A percentile compares a stretch with the other conserved stretches of the same genome.
These are phyloP conservation scores for Colletotrichum incanum DNA, from an alignment of 2,329 filamentous ascomycete genomes.

Conservation along the genomic window DNA sequence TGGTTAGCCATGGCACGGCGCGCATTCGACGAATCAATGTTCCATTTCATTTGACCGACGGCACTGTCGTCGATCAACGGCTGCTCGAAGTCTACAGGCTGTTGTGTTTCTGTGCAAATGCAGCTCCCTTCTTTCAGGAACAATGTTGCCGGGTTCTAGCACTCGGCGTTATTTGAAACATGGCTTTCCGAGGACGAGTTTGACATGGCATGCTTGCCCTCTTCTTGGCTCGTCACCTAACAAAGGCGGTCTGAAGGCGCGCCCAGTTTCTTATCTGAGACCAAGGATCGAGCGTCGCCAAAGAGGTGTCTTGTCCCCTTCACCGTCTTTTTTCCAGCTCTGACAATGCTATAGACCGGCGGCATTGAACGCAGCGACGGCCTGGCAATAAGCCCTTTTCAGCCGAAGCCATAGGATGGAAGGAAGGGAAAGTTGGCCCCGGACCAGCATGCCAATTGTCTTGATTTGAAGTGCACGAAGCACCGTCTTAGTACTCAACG, in stretches of 20 bases:
- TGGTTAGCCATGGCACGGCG: not conserved
- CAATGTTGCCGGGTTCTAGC: not conserved
- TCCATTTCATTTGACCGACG: too few species aligned
- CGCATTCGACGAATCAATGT: not conserved
- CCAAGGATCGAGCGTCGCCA: not conserved
- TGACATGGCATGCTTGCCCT: not conserved
- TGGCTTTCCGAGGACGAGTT: not conserved
- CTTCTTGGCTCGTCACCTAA: not conserved
- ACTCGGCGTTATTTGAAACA: not conserved
- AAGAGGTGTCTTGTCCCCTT: not conserved
- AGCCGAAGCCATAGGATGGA: too few species aligned
- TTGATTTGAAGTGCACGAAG: too few species aligned
- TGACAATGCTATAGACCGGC: too few species aligned
- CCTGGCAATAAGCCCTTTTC: too few species aligned
- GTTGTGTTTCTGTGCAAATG: not conserved
- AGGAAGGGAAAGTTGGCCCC: too few species aligned
- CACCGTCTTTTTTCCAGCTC: too few species aligned
- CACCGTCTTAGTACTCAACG: too few species aligned
- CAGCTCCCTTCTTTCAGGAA: not conserved
- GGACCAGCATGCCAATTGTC: too few species aligned
- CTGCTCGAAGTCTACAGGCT: not conserved
- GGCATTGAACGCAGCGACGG: too few species aligned
- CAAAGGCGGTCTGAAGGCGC: not conserved
- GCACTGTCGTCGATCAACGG: not conserved
- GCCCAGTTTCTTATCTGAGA: not conserved